Base-by-base conservation (phyloP, 495 filamentous ascomycete genomes). In the Penicillium ochrochloron region DNA sequence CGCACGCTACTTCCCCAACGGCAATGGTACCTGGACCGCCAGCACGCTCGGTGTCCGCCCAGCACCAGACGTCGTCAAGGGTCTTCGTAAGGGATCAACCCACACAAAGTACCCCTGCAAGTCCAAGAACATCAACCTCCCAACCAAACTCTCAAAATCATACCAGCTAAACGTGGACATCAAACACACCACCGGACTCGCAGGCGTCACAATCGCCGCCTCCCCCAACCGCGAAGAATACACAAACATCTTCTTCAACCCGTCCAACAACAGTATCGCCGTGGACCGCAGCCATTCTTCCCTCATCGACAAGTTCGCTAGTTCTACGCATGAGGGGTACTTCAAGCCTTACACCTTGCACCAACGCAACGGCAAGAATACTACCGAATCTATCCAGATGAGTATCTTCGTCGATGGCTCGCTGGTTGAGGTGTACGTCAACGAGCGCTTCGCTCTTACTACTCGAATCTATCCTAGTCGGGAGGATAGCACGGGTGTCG, bases 381-480 rank as follows among this genome's bases (percentile, higher is more conserved):
- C 9, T 9, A 66, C 39, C 9, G 66, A 67, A 23, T 27, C 61
- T 7, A 61, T 67, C 34, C 51, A 64, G 27, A 34, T 67, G 52
- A 60, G 59, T 10, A 51, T 69, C 11, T 66, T 69, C 9, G 59
- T 69, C 0, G 66, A 69, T 53, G 66, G 63, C 8, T 69, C 66
- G 11, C 21, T 69, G 11, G 42, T 69, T 15, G 66, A 69, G 37
- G 63, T 69, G 0, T 69, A 66, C 15, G 63, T 56, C 5, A 69
- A 69, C 15, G 63, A 69, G 19, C 63, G 63, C 6, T 69, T 69
- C 17, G 63, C 66, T 5, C 34, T 69, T 6, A 69, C 66, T 7
- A 63, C 54, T 21, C 66, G 66, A 3, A 69, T 66, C n/a, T 69
- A 69, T 57, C 66, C 66, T 15, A 69, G 66, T 35, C 59, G 59